phyloP scores from a whole-genome alignment of 371 early-diverging fungal genomes.

The Mycotypha africana region DNA sequence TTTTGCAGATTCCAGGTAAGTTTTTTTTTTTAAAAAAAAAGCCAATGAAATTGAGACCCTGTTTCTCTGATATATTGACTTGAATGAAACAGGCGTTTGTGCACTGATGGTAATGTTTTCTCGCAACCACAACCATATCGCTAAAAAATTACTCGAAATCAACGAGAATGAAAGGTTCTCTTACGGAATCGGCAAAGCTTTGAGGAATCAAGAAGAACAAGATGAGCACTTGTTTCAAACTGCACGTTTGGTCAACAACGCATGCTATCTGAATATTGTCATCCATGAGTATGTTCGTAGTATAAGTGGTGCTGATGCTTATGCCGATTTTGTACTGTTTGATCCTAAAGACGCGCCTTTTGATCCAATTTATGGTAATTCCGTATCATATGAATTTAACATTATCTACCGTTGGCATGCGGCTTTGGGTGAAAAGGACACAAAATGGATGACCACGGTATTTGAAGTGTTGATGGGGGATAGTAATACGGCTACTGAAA shows the following conservation, averaged over 20 bases:
- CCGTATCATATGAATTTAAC: constrained; percentile 48
- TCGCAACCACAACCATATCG: constrained; percentile 53
- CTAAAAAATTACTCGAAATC: constrained; percentile 33
- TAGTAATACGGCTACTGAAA: not conserved
- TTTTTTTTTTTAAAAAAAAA: too few species aligned
- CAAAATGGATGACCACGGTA: constrained; percentile 26
- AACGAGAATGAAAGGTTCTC: constrained; percentile 40
- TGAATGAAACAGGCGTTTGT: too few species aligned
- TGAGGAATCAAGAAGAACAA: constrained; percentile 26
- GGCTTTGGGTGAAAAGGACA: constrained; percentile 39
- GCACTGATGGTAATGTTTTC: constrained; percentile 43
- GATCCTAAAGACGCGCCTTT: constrained; percentile 22
- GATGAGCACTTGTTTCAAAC: constrained; percentile 51
- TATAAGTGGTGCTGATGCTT: constrained; percentile 35
- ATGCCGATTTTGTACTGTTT: constrained; percentile 24
- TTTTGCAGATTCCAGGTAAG: constrained; percentile 44
- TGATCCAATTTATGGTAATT: constrained; percentile 37
- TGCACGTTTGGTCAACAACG: constrained; percentile 46
- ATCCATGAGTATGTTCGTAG: constrained; percentile 45
- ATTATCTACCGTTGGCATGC: constrained; percentile 51
- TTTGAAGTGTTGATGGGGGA: constrained; percentile 17
- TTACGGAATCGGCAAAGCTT: constrained; percentile 18
- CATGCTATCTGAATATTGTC: constrained; percentile 38
- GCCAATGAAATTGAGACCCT: too few species aligned
- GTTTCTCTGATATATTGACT: too few species aligned